Evolutionary conservation across 1,284 basidiomycete genomes (phyloP), one percentile per base, ranked within the genome.

Genomic region (Sporisorium exsertum): DNA sequence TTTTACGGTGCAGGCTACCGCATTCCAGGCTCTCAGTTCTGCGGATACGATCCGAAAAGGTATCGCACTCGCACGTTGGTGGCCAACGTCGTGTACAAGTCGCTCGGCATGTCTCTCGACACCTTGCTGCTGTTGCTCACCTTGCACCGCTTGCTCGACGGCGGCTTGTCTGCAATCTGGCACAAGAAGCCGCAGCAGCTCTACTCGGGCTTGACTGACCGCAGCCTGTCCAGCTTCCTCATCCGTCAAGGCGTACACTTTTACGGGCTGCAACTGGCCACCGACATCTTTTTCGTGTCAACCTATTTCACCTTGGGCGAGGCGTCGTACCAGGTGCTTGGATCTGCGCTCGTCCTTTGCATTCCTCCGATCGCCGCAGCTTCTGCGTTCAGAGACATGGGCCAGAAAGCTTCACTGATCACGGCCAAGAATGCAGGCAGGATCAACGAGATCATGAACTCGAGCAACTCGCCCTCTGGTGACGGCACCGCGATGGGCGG

Each of bases 181-280:
- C 43, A n/a, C 22, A 66, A 62, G 35, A 60, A 60, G 18, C 57
- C 61, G 5, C 40, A 57, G 15, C 46, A 64, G 32, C 58, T 74
- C 13, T 55, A 58, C 43, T 54, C 64, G 2, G 51, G 52, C 18
- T 5, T 62, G 22, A 35, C 43, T 35, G 55, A 64, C 33, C 42
- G 46, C 0, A 64, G 57, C 26, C 47, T 78, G 8, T 70, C 75
- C 2, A 52, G 53, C 53, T 71, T 71, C 58, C 45, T 78, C 5
- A 43, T 74, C 27, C 66, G 71, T 12, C 75, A 78, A 59, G 67
- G 75, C 12, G 58, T 72, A 47, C 69, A 67, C 26, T 76, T 76
- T 50, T 79, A 69, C 57, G 54, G 56, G 7, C 49, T 77, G 6
- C 56, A 63, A 26, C 24, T 67, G 20, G 24, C 26, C 18, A 62